Evolutionary conservation across 768 basidiomycete genomes (phyloP).

Genomic region (Udeniomyces megalosporus): DNA sequence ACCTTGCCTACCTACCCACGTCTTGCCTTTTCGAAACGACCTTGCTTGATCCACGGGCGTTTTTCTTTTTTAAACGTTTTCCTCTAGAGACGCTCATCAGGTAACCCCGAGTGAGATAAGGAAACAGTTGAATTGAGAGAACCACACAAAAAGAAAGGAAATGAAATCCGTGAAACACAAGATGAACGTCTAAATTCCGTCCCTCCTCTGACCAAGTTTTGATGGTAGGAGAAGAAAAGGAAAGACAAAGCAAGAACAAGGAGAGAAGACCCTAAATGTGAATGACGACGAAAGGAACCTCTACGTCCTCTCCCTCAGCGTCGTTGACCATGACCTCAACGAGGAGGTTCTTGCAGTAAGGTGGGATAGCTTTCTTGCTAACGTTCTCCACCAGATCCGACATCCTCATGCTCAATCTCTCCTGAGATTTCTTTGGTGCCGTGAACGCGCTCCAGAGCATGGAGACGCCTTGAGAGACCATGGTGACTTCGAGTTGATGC

Average conservation of each 20-base stretch:
- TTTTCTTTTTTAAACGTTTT: no score
- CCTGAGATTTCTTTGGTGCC: constrained; percentile 84
- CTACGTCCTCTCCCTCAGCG: constrained; percentile 52
- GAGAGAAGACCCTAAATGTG: constrained; percentile 1
- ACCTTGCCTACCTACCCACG: no score
- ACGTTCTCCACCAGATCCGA: constrained; percentile 80
- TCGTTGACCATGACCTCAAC: constrained; percentile 91
- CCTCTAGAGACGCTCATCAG: no score
- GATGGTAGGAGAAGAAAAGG: not conserved
- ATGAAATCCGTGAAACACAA: no score
- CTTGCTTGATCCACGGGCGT: no score
- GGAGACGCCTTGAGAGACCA: constrained; percentile 94
- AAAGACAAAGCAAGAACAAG: not conserved
- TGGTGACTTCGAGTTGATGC: constrained; percentile 70
- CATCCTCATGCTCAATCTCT: constrained; percentile 75
- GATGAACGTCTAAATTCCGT: constrained; percentile 3
- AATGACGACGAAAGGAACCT: constrained; percentile 15
- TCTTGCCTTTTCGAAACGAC: no score
- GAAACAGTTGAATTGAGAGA: no score
- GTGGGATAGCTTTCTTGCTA: constrained; percentile 80
- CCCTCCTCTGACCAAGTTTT: not conserved
- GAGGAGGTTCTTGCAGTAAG: constrained; percentile 65
- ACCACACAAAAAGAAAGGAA: no score
- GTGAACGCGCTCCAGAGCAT: constrained; percentile 96
- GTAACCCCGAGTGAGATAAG: no score